Conservation (phyloP, 2,329 filamentous ascomycete species). For the Coniochaeta hoffmannii region DNA sequence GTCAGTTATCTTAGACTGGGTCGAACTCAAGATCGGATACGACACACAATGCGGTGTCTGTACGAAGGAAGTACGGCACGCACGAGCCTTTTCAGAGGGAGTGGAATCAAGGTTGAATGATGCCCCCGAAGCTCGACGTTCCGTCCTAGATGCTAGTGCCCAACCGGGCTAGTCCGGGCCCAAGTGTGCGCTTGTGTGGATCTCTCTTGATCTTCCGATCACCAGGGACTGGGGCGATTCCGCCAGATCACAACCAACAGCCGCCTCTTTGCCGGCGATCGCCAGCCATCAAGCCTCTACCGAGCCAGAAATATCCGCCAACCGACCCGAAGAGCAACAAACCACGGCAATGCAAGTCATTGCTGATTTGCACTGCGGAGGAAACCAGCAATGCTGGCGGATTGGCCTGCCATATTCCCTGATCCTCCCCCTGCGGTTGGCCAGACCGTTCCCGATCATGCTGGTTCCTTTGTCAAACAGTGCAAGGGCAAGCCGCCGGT, state of each 20-base stretch:
- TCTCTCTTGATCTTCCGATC: neutral
- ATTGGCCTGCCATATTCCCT: neutral
- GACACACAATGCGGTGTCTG: neutral
- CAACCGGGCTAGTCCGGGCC: neutral
- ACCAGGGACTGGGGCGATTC: neutral
- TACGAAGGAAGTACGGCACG: too few species aligned
- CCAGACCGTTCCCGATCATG: neutral
- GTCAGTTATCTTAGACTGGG: neutral
- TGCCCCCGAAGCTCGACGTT: neutral
- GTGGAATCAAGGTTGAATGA: neutral
- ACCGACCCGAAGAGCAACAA: neutral
- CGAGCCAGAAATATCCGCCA: neutral
- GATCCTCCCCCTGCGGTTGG: neutral
- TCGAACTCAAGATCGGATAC: neutral
- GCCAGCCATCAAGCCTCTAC: neutral
- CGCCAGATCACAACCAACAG: neutral
- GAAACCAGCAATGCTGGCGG: neutral
- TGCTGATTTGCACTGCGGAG: neutral
- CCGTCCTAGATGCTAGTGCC: slow-evolving; percentile 1
- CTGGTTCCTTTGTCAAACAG: neutral
- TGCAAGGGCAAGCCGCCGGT: neutral
- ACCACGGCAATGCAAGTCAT: neutral
- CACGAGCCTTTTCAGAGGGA: neutral
- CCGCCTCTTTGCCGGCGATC: slow-evolving; percentile 1
- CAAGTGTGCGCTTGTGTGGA: neutral